phyloP scores from a whole-genome alignment of 2,329 filamentous ascomycete genomes.

The Aspergillus floridensis region DNA sequence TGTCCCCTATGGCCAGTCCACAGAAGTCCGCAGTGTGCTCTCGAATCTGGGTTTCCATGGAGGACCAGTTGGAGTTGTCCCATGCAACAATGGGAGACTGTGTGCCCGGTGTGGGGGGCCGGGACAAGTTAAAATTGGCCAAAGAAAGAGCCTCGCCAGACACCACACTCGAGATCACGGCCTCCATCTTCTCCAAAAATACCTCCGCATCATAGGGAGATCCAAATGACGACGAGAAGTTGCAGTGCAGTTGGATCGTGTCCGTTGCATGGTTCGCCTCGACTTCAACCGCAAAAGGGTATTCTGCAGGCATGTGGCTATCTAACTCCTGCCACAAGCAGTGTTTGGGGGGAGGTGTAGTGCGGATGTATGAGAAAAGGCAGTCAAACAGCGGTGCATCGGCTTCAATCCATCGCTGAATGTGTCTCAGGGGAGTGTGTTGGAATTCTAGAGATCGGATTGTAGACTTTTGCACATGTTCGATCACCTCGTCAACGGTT shows the following conservation, averaged over 20 bases:
- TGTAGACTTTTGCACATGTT: slow-evolving; percentile 22
- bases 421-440: slow-evolving; percentile 35
- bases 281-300: slow-evolving; percentile 36
- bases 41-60: slow-evolving; percentile 23
- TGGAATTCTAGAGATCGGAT: slow-evolving; percentile 35
- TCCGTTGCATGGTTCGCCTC: slow-evolving; percentile 26
- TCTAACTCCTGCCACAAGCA: slow-evolving; percentile 32
- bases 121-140: slow-evolving; percentile 23
- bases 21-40: slow-evolving; percentile 25
- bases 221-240: slow-evolving; percentile 28
- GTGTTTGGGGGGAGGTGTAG: slow-evolving; percentile 11
- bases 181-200: slow-evolving; percentile 34
- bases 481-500: slow-evolving; percentile 24
- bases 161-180: slow-evolving; percentile 27
- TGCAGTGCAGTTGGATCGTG: slow-evolving; percentile 24
- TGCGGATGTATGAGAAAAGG: slow-evolving; percentile 34
- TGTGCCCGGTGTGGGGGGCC: neutral
- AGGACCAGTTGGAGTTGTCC: slow-evolving; percentile 24
- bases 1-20: slow-evolving; percentile 18
- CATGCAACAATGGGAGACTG: slow-evolving; percentile 8
- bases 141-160: slow-evolving; percentile 24
- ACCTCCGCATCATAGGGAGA: slow-evolving; percentile 20
- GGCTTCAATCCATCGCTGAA: slow-evolving; percentile 36
- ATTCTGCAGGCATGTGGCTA: slow-evolving; percentile 36
- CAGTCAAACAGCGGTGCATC: slow-evolving; percentile 34